Evolutionary conservation across 75 land plant species (phyloP), one percentile per base, ranked within the genome.

Genomic region (Sequoia sempervirens): DNA sequence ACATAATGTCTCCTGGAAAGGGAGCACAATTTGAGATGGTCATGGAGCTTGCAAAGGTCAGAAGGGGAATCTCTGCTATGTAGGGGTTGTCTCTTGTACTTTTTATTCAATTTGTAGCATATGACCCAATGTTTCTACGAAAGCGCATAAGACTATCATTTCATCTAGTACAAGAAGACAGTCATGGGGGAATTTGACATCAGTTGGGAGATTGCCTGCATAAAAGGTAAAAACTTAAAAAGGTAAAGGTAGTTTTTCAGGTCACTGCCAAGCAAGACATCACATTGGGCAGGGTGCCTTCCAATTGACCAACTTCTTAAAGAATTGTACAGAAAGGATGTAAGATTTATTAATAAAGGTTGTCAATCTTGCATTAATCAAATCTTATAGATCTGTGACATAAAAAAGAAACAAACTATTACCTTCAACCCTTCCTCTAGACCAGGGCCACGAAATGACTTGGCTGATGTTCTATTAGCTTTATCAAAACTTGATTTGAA

Each of bases 401-500:
- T 43, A 45, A 78, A 78, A 45, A 78, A 5, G n/a, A 45, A 45
- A 78, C 1, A 69, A 14, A 36, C 73, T 46, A 28, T 68, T 46
- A 95, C 98, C 93, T 93, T 94, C 82, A 98, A 84, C 28, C 99
- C 99, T 90, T 98, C 95, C 36, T 84, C 92, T 87, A 98, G 78
- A 5, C 99, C 99, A 38, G 99, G 99, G 46, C 99, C 99, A 15
- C 99, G 93, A 82, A 96, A 98, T 45, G 99, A 96, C 76, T 93
- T 89, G 1, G 96, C 89, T 8, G 98, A 98, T n/a, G 99, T 98
- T 34, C 99, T 81, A 78, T 98, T 98, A 64, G 99, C 99, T 90
- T 98, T 98, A 84, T 98, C 99, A 88, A 98, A 98, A 84, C 99
- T 98, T 0, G 98, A 94, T 83, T 98, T 98, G 87, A 98, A 98